phyloP scores from a whole-genome alignment of 179 eudicot species.

The Amaranthus tricolor region DNA sequence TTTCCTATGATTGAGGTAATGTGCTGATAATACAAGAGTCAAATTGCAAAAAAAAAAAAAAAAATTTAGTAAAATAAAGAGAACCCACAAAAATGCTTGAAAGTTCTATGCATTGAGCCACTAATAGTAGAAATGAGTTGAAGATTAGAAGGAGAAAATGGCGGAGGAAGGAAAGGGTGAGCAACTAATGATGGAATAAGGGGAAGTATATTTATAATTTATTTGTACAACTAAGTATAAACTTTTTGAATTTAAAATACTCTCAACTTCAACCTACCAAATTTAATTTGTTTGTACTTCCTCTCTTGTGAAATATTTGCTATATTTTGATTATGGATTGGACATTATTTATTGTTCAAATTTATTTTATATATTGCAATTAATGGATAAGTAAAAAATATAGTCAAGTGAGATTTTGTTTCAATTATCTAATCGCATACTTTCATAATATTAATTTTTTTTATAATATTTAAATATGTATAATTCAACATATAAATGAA shows the following conservation, averaged over 20 bases:
- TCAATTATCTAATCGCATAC: too few relatives aligned
- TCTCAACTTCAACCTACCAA: not conserved
- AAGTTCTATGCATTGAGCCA: slow-evolving; percentile 51
- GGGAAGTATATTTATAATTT: slow-evolving; percentile 19
- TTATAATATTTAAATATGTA: too few relatives aligned
- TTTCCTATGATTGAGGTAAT: slow-evolving; percentile 53
- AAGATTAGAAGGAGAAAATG: slow-evolving; percentile 35
- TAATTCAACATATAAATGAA: too few relatives aligned
- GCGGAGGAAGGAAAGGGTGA: slow-evolving; percentile 56
- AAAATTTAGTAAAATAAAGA: not conserved
- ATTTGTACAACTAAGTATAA: not conserved
- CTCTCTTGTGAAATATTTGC: too few relatives aligned
- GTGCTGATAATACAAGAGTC: slow-evolving; percentile 26
- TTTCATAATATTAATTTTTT: too few relatives aligned
- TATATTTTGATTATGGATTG: too few relatives aligned
- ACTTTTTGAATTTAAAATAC: not conserved
- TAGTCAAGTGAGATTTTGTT: too few relatives aligned
- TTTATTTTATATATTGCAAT: too few relatives aligned
- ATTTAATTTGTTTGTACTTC: slow-evolving; percentile 1
- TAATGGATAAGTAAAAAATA: too few relatives aligned
- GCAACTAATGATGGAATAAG: slow-evolving; percentile 6
- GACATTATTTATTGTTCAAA: too few relatives aligned
- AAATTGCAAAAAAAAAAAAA: slow-evolving; percentile 5
- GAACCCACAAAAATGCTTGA: not conserved
- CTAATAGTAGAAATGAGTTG: not conserved